Base-by-base conservation (phyloP, 176 grass and related monocot genomes). In the Carex kokanica region DNA sequence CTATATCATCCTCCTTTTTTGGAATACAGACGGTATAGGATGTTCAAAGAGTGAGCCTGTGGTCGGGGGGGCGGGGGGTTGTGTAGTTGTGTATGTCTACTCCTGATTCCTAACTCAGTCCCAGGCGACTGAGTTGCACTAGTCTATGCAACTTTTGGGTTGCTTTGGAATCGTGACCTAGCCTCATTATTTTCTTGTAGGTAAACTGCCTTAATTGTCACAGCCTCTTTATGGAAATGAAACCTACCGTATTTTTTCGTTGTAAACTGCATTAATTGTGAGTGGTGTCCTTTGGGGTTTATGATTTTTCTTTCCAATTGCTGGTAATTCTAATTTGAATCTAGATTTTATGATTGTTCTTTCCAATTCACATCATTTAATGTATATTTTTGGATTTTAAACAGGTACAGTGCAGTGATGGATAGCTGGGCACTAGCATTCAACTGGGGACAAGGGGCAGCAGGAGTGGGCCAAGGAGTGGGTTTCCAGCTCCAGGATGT, bases 371-470 rank as follows among this genome's bases (percentile, higher is more conserved):
- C 23, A 56, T 8, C 25, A 78, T 24, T 78, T 78, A 31, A 78
- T 32, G 20, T 56, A 78, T 78, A 55, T 78, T 21, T 71, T 71
- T 69, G 16, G 18, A 41, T 84, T 14, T 64, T 29, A 51, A 29
- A 86, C 88, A 99, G 96, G 53, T 99, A 93, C 85, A 89, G 80
- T 60, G 55, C 89, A 8, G 91, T 99, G 32, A 89, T 99, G 71
- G 86, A 90, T 14, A 92, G 91, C 62, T 99, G 97, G 97, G 75
- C 74, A 24, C 40, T 96, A 78, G 57, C 92, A 71, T 93, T 99
- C 88, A 96, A 95, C 84, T 99, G 93, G 97, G 97, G 86, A 66
- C 93, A 92, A 89, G 92, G 91, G 65, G 95, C 88, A 23, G 92
- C 84, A 3, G 92, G 91, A 74, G 94, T 88, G 17, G 92, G 87